Conservation (phyloP, 345 rosid species). For the Lumnitzera racemosa region DNA sequence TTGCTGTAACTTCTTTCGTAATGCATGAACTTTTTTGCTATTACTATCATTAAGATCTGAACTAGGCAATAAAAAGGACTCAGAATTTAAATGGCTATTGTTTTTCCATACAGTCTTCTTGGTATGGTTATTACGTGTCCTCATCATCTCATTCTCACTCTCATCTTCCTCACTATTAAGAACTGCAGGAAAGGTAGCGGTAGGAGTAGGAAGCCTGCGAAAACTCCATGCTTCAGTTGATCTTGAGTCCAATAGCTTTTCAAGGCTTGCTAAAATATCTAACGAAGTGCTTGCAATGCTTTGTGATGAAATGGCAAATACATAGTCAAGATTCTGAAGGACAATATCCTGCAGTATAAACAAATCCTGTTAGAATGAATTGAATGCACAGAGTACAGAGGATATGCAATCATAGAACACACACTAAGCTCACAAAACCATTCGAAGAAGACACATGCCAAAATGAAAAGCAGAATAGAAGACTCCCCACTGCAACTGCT, state of each 20-base stretch:
- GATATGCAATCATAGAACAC: too few species aligned
- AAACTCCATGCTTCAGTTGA: conserved; percentile 90
- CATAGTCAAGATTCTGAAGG: conserved; percentile 80
- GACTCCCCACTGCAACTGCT: too few species aligned
- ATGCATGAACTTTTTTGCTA: conserved; percentile 64
- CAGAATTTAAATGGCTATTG: conserved; percentile 28
- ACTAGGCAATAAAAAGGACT: conserved; percentile 44
- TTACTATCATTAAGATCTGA: conserved; percentile 41
- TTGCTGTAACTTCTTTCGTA: conserved; percentile 87
- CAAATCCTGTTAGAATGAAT: neutral
- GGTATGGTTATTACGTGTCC: conserved; percentile 49
- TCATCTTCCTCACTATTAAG: conserved; percentile 82
- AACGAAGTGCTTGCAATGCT: conserved; percentile 61
- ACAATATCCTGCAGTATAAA: conserved; percentile 62
- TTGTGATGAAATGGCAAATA: conserved; percentile 58
- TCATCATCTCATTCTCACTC: conserved; percentile 45
- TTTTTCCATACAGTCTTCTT: conserved; percentile 18
- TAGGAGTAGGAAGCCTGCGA: conserved; percentile 78
- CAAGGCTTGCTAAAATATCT: conserved; percentile 73
- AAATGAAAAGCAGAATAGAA: too few species aligned
- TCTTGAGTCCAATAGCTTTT: conserved; percentile 64
- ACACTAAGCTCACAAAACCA: too few species aligned
- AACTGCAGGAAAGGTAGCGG: conserved; percentile 73
- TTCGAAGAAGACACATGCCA: too few species aligned
- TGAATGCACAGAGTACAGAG: neutral